These are phyloP conservation scores for Botrytis fabae DNA, from an alignment of 2,329 filamentous ascomycete genomes.

Conservation along the genomic window DNA sequence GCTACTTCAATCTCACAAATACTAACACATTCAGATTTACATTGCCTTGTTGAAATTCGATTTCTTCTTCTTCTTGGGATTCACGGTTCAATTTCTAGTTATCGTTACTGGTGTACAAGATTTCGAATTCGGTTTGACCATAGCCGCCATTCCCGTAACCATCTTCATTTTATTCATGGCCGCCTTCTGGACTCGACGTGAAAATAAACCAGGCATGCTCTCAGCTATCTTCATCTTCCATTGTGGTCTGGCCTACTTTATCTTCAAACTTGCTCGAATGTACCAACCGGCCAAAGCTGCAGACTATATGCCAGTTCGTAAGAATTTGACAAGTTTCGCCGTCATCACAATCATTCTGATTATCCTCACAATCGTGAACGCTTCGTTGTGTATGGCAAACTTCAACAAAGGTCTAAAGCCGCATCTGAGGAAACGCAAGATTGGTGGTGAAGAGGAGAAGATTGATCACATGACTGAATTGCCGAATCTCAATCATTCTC, in stretches of 20 bases:
- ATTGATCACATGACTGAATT: conserved; percentile 50
- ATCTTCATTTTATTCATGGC: conserved; percentile 84
- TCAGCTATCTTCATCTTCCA: conserved; percentile 82
- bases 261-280: conserved; percentile 98
- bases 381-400: conserved; percentile 83
- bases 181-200: conserved; percentile 79
- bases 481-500: conserved; percentile 42
- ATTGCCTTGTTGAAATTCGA: conserved; percentile 98
- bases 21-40: conserved; percentile 71
- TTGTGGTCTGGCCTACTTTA: conserved; percentile 87
- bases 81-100: conserved; percentile 96
- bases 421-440: conserved; percentile 67
- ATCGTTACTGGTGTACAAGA: conserved; percentile 71
- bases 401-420: conserved; percentile 88
- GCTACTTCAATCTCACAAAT: neutral
- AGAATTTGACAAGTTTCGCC: conserved; percentile 88
- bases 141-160: conserved; percentile 87
- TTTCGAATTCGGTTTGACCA: conserved; percentile 81
- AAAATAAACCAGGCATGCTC: conserved; percentile 77
- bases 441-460: conserved; percentile 51
- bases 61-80: conserved; percentile 99
- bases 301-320: conserved; percentile 75
- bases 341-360: conserved; percentile 89
- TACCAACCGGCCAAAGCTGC: conserved; percentile 63
- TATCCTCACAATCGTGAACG: conserved; percentile 83